Conservation (phyloP, 192 early-diverging fungal species). For the Gamsiella multidivaricata region DNA sequence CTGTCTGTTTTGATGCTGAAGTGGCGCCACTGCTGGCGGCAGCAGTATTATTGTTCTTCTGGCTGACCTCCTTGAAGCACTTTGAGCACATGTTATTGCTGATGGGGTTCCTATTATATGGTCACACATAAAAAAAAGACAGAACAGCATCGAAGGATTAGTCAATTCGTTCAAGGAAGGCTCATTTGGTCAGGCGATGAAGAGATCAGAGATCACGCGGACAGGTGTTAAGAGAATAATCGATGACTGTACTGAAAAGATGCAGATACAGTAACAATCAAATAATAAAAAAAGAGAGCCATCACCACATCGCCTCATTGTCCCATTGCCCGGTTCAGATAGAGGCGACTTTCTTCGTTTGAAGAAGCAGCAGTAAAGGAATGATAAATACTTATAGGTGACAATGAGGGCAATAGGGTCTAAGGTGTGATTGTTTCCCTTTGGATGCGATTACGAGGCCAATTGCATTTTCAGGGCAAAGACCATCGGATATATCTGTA, state of each 20-base stretch:
- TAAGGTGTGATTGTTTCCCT: no score
- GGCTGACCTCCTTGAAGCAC: conserved; percentile 75
- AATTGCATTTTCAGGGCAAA: no score
- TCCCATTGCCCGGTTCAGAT: no score
- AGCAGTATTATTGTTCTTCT: conserved; percentile 45
- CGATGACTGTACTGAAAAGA: not conserved
- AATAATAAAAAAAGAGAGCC: not conserved
- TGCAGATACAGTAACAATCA: not conserved
- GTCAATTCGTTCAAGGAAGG: conserved; percentile 6
- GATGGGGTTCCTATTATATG: conserved; percentile 63
- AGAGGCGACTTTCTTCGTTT: no score
- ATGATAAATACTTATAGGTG: no score
- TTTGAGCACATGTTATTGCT: conserved; percentile 84
- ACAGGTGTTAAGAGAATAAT: not conserved
- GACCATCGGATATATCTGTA: no score
- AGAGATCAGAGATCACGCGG: conserved; percentile 9
- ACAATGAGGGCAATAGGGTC: no score
- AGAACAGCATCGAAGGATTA: not conserved
- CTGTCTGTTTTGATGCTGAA: conserved; percentile 18
- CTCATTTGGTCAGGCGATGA: not conserved
- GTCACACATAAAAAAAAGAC: not conserved
- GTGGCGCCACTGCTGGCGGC: conserved; percentile 3
- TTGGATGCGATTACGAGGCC: no score
- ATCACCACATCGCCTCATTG: no score
- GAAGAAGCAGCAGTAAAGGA: no score